phyloP scores from a whole-genome alignment of 176 grass and related monocot genomes.

The Oryza coarctata region DNA sequence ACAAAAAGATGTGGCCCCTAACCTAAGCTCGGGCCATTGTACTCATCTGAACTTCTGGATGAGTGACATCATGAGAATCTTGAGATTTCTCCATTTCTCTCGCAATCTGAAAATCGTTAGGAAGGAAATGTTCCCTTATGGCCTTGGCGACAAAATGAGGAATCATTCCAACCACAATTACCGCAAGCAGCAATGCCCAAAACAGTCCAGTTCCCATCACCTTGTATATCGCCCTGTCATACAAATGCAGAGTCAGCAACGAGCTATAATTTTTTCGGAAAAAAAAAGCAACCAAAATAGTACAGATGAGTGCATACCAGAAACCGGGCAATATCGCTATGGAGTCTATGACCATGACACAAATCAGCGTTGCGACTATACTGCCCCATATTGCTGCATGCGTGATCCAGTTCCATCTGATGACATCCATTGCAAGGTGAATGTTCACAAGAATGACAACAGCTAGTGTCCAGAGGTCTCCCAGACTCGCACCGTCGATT shows the following conservation, averaged over 20 bases:
- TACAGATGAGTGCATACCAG: slow-evolving; percentile 52
- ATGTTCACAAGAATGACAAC: slow-evolving; percentile 96
- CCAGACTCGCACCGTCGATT: slow-evolving; percentile 68
- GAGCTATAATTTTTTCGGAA: not conserved
- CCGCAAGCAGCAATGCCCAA: slow-evolving; percentile 72
- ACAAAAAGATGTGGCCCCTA: slow-evolving; percentile 49
- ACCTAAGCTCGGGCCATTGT: slow-evolving; percentile 47
- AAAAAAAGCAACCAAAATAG: slow-evolving; percentile 5
- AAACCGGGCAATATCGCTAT: slow-evolving; percentile 68
- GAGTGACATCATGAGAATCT: slow-evolving; percentile 34
- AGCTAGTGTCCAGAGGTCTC: slow-evolving; percentile 78
- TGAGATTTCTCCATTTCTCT: slow-evolving; percentile 81
- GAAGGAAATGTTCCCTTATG: slow-evolving; percentile 63
- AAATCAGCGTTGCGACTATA: slow-evolving; percentile 81
- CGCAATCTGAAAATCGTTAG: slow-evolving; percentile 85
- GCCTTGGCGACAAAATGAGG: slow-evolving; percentile 80
- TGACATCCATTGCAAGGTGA: slow-evolving; percentile 84
- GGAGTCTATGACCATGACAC: slow-evolving; percentile 83
- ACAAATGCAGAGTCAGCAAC: slow-evolving; percentile 44
- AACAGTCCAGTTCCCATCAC: slow-evolving; percentile 75
- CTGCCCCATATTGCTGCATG: slow-evolving; percentile 89
- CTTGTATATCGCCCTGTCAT: slow-evolving; percentile 80
- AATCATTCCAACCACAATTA: slow-evolving; percentile 70
- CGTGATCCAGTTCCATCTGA: slow-evolving; percentile 89
- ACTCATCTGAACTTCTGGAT: slow-evolving; percentile 76